A percentile compares a stretch with the other conserved stretches of the same genome.
Evolutionary conservation across 1,284 basidiomycete species (phyloP).

Genomic region (Ustilago crameri): DNA sequence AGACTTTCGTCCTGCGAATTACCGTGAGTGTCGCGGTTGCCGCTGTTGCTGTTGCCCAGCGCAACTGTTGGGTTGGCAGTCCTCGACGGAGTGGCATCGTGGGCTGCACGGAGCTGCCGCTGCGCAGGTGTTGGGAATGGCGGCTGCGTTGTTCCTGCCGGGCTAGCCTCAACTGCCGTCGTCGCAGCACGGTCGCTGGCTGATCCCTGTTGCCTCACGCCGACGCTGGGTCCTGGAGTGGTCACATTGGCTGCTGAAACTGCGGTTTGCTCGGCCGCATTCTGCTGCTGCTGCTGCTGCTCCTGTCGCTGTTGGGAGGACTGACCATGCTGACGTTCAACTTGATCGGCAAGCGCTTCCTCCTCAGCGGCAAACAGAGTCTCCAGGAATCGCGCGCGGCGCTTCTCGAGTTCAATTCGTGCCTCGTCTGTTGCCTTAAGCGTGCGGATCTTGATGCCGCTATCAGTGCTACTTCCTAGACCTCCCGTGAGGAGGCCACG

Average conservation of each 20-base stretch:
- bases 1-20: conserved; percentile 14
- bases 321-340: conserved; percentile 21
- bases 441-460: conserved; percentile 47
- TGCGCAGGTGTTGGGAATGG: conserved; percentile 45
- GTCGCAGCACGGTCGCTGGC: neutral
- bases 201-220: too few relatives aligned
- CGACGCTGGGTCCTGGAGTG: neutral
- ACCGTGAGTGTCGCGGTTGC: conserved; percentile 7
- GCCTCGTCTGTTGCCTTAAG: conserved; percentile 37
- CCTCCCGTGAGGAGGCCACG: conserved; percentile 50
- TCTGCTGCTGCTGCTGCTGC: conserved; percentile 9
- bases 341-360: conserved; percentile 29
- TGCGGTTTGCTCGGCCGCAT: too few relatives aligned
- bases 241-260: neutral
- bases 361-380: conserved; percentile 22
- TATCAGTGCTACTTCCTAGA: conserved; percentile 47
- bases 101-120: conserved; percentile 18
- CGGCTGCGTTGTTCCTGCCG: conserved; percentile 9
- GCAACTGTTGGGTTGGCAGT: conserved; percentile 1
- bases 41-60: conserved; percentile 14
- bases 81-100: conserved; percentile 19
- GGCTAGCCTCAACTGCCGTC: conserved; percentile 10
- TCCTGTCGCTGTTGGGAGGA: conserved; percentile 1
- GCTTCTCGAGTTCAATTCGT: conserved; percentile 28
- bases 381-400: conserved; percentile 26